phyloP scores from a whole-genome alignment of 495 filamentous ascomycete genomes.

The Tuber calosporum region DNA sequence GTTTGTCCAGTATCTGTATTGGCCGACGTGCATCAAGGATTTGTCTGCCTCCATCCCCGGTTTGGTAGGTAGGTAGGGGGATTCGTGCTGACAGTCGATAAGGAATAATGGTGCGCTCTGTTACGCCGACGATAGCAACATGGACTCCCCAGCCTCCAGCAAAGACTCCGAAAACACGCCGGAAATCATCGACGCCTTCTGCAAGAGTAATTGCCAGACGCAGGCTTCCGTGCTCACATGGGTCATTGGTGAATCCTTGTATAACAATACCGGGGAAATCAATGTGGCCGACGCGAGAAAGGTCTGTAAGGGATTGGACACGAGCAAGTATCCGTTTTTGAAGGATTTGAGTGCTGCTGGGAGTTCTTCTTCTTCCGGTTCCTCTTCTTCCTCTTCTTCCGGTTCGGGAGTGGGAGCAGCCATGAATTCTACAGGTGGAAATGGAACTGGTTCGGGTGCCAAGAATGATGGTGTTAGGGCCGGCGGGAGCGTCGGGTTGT shows the following conservation, averaged over 20 bases:
- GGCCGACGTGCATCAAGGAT: slow-evolving; percentile 16
- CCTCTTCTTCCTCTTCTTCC: not conserved
- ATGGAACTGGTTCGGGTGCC: not conserved
- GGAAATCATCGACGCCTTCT: slow-evolving; percentile 10
- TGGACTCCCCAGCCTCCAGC: not conserved
- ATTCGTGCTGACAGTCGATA: not conserved
- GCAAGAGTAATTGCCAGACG: slow-evolving; percentile 6
- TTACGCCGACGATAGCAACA: not conserved
- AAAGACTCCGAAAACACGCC: slow-evolving; percentile 1
- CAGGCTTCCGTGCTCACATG: slow-evolving; percentile 14
- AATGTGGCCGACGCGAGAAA: slow-evolving; percentile 3
- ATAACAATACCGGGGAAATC: not conserved
- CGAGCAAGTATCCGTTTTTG: slow-evolving; percentile 17
- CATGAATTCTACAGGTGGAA: not conserved
- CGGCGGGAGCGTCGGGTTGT: not conserved
- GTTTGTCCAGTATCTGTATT: slow-evolving; percentile 10
- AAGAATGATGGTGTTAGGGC: not conserved
- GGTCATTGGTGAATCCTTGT: not conserved
- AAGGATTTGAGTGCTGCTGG: not conserved
- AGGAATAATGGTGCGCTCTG: slow-evolving; percentile 10
- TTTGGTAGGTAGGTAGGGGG: no score
- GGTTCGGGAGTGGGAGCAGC: not conserved
- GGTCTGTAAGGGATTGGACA: slow-evolving; percentile 16
- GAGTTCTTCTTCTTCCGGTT: not conserved
- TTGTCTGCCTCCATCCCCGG: not conserved